A percentile compares a stretch with the other conserved stretches of the same genome.
Evolutionary conservation across 306 rosid genomes (phyloP).

Genomic region (Pterocarpus macrocarpus): DNA sequence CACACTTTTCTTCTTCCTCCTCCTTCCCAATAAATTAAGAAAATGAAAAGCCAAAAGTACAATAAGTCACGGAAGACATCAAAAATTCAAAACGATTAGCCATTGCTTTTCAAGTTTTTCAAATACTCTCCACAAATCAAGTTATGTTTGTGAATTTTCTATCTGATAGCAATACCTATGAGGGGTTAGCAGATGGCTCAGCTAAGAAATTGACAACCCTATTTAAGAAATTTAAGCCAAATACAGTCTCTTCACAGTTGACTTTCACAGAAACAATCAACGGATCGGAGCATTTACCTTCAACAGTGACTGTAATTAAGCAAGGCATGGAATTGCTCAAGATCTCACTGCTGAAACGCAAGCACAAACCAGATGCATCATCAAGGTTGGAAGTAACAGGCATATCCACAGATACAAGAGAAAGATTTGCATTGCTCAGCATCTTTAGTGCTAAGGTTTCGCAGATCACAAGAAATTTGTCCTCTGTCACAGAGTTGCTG

Average conservation of each 20-base stretch:
- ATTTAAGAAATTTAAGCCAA: conserved; percentile 90
- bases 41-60: not conserved
- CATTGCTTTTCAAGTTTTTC: conserved; percentile 18
- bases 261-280: conserved; percentile 72
- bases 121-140: conserved; percentile 35
- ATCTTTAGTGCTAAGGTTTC: conserved; percentile 78
- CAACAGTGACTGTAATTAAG: conserved; percentile 73
- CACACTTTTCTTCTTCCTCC: not conserved
- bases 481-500: conserved; percentile 61
- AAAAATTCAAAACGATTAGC: conserved; percentile 23
- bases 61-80: not conserved
- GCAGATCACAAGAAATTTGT: conserved; percentile 82
- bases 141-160: conserved; percentile 28
- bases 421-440: conserved; percentile 82
- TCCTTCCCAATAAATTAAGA: conserved; percentile 23
- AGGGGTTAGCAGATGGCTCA: conserved; percentile 60
- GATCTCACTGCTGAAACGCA: conserved; percentile 86
- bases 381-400: conserved; percentile 78
- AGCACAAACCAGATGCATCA: conserved; percentile 90
- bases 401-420: conserved; percentile 86
- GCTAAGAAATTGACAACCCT: conserved; percentile 79
- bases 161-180: conserved; percentile 43
- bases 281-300: conserved; percentile 92
- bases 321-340: conserved; percentile 81
- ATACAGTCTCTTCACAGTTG: conserved; percentile 96